Evolutionary conservation across 2,329 filamentous ascomycete genomes (phyloP).

Genomic region (Spiromastix sp.): DNA sequence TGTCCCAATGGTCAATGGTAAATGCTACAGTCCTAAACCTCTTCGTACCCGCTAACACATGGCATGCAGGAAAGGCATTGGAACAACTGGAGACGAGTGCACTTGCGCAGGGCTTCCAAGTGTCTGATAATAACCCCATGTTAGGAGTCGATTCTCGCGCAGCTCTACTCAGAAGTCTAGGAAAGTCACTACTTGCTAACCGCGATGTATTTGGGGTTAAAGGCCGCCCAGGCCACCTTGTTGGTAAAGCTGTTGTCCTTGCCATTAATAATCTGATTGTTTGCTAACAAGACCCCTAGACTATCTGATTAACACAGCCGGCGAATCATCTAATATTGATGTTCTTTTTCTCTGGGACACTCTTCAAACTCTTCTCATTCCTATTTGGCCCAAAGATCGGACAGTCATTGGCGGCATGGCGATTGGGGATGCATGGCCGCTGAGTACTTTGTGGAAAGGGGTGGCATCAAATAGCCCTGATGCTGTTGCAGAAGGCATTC

Average conservation of each 20-base stretch:
- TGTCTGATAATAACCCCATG: conserved; percentile 35
- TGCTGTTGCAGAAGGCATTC: conserved; percentile 24
- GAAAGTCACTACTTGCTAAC: conserved; percentile 29
- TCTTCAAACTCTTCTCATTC: conserved; percentile 37
- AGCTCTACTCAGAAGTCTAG: conserved; percentile 32
- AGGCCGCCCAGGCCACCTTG: conserved; percentile 39
- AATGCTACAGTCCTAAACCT: conserved; percentile 3
- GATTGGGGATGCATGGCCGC: conserved; percentile 43
- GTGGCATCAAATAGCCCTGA: conserved; percentile 11
- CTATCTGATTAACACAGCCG: conserved; percentile 25
- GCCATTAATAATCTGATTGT: not conserved
- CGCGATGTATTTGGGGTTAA: conserved; percentile 32
- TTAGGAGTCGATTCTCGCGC: conserved; percentile 36
- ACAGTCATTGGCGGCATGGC: conserved; percentile 31
- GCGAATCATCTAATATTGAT: conserved; percentile 23
- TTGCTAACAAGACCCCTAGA: conserved; percentile 22
- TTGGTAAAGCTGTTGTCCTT: conserved; percentile 25
- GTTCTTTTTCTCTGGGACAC: conserved; percentile 33
- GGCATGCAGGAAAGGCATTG: conserved; percentile 22
- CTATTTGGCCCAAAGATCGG: conserved; percentile 40
- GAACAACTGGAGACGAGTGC: conserved; percentile 21
- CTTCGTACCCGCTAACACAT: conserved; percentile 8
- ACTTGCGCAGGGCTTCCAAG: conserved; percentile 35
- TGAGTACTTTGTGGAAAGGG: conserved; percentile 15
- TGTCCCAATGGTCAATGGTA: conserved; percentile 27